Evolutionary conservation across 2,329 filamentous ascomycete species (phyloP).

Genomic region (Neoascochyta sp.): DNA sequence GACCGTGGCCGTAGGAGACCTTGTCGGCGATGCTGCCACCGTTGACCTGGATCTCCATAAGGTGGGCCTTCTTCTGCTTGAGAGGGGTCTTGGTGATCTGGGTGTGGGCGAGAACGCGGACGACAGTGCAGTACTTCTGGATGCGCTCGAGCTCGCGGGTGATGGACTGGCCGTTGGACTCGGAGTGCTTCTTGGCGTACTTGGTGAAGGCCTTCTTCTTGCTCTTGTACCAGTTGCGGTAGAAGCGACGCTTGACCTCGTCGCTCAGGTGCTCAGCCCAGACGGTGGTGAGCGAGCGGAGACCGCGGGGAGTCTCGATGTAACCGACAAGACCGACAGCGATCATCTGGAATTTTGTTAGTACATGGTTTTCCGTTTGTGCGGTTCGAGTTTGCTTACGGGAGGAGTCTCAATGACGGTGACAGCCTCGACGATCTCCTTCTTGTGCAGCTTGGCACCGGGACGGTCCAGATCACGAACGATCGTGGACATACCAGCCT

Average conservation of each 20-base stretch:
- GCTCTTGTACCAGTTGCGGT: constrained; percentile 99
- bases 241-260: constrained; percentile 99
- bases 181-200: constrained; percentile 99
- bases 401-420: constrained; percentile 44
- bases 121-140: constrained; percentile 99
- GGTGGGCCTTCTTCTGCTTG: constrained; percentile 99
- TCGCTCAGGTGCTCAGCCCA: constrained; percentile 99
- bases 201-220: constrained; percentile 99
- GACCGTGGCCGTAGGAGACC: constrained; percentile 89
- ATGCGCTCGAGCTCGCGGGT: constrained; percentile 98
- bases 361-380: constrained; percentile 41
- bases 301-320: constrained; percentile 99
- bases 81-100: constrained; percentile 98
- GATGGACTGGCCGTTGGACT: constrained; percentile 84
- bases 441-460: constrained; percentile 98
- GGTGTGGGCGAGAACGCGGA: constrained; percentile 98
- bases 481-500: constrained; percentile 99
- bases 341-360: constrained; percentile 72
- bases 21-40: constrained; percentile 94
- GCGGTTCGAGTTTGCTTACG: constrained; percentile 72
- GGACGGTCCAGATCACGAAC: constrained; percentile 99
- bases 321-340: constrained; percentile 99
- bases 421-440: constrained; percentile 45
- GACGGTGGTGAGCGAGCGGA: constrained; percentile 98
- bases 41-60: constrained; percentile 99